A percentile compares a stretch with the other conserved stretches of the same genome.
These are phyloP conservation scores for Fusarium brachygibbosum DNA, from an alignment of 2,329 filamentous ascomycete genomes.

Conservation along the genomic window DNA sequence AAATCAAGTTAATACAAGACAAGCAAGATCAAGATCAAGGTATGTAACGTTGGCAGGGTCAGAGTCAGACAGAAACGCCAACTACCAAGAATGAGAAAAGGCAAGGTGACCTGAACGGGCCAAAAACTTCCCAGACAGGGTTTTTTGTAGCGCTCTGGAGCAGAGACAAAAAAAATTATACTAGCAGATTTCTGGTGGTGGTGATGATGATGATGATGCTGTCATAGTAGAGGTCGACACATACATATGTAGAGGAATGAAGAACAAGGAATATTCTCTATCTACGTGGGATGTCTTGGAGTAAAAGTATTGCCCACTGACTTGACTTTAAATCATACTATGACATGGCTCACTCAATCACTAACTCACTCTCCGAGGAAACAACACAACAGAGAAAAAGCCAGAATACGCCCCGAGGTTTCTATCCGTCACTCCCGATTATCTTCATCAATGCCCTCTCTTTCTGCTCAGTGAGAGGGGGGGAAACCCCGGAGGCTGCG, in stretches of 20 bases:
- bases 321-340: slow-evolving; percentile 23
- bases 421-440: slow-evolving; percentile 23
- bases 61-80: slow-evolving; percentile 8
- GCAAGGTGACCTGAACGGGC: slow-evolving; percentile 21
- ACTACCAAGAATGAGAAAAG: slow-evolving; percentile 8
- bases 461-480: background rate
- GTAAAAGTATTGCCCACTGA: slow-evolving; percentile 21
- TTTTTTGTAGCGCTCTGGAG: slow-evolving; percentile 28
- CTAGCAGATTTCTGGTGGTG: background rate
- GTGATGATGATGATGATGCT: slow-evolving; percentile 25
- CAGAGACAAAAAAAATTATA: slow-evolving; percentile 2
- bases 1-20: slow-evolving; percentile 14
- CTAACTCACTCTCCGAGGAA: slow-evolving; percentile 8
- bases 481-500: slow-evolving; percentile 24
- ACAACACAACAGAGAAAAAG: background rate
- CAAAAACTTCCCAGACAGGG: slow-evolving; percentile 27
- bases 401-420: slow-evolving; percentile 15
- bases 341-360: background rate
- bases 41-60: slow-evolving; percentile 5
- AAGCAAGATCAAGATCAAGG: slow-evolving; percentile 4
- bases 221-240: slow-evolving; percentile 13
- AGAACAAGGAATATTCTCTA: background rate
- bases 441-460: background rate
- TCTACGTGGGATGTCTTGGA: slow-evolving; percentile 7
- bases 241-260: background rate